Percentiles rank a stretch among this genome's conserved stretches.
phyloP scores from a whole-genome alignment of 352 stramenopile genomes.

The Phytophthora brassicae region DNA sequence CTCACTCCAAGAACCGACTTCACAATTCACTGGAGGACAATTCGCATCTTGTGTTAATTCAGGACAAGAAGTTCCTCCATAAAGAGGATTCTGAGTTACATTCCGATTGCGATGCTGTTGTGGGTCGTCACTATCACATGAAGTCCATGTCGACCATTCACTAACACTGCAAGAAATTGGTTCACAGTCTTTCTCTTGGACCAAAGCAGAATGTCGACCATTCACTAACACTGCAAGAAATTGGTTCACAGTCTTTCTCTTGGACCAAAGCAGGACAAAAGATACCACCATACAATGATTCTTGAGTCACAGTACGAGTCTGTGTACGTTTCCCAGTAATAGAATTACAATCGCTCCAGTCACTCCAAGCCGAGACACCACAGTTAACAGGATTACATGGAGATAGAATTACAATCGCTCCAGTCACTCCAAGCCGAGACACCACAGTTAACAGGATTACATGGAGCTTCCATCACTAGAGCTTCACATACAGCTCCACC shows the following conservation, averaged over 20 bases:
- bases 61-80: conserved; percentile 33
- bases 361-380: conserved; percentile 35
- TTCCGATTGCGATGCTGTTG: conserved; percentile 38
- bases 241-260: conserved; percentile 47
- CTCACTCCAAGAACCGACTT: conserved; percentile 39
- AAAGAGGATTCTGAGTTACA: conserved; percentile 36
- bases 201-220: conserved; percentile 34
- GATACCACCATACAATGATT: conserved; percentile 44
- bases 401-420: conserved; percentile 38
- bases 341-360: conserved; percentile 46
- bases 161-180: conserved; percentile 42
- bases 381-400: too few species aligned
- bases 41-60: conserved; percentile 35
- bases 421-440: conserved; percentile 47
- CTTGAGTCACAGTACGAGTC: conserved; percentile 31
- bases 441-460: conserved; percentile 54
- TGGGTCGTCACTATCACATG: conserved; percentile 54
- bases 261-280: conserved; percentile 37
- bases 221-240: conserved; percentile 39
- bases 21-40: conserved; percentile 53
- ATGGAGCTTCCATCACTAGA: conserved; percentile 34
- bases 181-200: conserved; percentile 49
- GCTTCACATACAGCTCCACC: conserved; percentile 30
- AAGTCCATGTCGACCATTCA: conserved; percentile 51
- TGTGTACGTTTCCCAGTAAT: conserved; percentile 40